phyloP scores from a whole-genome alignment of 768 basidiomycete species.

The Lyophyllum atratum region DNA sequence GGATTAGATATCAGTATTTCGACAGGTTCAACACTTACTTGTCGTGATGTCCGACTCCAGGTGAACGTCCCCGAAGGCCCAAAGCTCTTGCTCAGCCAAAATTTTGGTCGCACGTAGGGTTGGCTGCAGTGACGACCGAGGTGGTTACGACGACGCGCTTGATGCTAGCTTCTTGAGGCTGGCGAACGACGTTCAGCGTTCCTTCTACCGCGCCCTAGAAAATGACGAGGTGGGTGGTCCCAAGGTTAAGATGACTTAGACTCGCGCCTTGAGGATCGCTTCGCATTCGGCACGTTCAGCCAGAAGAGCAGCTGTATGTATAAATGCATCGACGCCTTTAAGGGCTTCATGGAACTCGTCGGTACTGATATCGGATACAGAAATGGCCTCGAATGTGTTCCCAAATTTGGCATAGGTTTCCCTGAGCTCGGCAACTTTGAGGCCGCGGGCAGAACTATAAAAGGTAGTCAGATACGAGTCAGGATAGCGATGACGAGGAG shows the following conservation, averaged over 20 bases:
- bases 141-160: conserved; percentile 38
- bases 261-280: too few species aligned
- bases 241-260: too few species aligned
- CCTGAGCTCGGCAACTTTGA: conserved; percentile 18
- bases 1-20: background rate
- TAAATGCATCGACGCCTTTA: conserved; percentile 49
- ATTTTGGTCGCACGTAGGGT: conserved; percentile 20
- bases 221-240: too few species aligned
- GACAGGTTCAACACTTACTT: conserved; percentile 5
- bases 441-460: conserved; percentile 16
- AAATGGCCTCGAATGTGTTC: conserved; percentile 9
- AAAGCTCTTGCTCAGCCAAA: conserved; percentile 10
- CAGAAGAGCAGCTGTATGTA: conserved; percentile 44
- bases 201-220: conserved; percentile 40
- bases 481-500: background rate
- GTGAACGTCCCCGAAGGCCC: conserved; percentile 14
- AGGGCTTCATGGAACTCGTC: conserved; percentile 48
- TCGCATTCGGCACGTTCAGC: too few species aligned
- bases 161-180: conserved; percentile 35
- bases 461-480: background rate
- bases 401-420: conserved; percentile 14
- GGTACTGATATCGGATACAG: conserved; percentile 32
- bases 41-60: conserved; percentile 19
- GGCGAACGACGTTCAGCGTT: conserved; percentile 38
- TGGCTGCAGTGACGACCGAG: conserved; percentile 30